Conservation (phyloP, 2,329 filamentous ascomycete genomes). For the Thyridium curvatum region DNA sequence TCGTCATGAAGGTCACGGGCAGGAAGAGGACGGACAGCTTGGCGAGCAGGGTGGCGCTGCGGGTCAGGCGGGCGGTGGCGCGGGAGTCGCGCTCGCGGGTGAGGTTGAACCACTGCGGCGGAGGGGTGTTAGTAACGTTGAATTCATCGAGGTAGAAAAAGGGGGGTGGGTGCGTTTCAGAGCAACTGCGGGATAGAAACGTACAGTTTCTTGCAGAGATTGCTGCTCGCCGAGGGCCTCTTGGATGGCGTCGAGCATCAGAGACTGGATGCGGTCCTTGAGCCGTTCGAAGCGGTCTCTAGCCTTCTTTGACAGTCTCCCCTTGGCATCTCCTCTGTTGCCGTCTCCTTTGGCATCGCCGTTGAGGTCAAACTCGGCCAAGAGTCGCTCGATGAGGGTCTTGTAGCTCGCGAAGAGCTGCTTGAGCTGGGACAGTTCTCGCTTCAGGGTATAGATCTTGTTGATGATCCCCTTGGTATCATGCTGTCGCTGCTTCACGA, state of each 20-base stretch:
- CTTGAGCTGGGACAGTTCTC: constrained; percentile 52
- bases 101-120: constrained; percentile 75
- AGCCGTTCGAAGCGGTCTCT: constrained; percentile 53
- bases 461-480: constrained; percentile 49
- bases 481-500: background rate
- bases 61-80: constrained; percentile 63
- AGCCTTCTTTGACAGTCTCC: constrained; percentile 36
- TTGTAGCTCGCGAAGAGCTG: constrained; percentile 56
- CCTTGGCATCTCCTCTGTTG: constrained; percentile 7
- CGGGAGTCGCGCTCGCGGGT: constrained; percentile 70
- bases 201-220: constrained; percentile 60
- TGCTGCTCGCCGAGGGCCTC: constrained; percentile 65
- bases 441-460: constrained; percentile 51
- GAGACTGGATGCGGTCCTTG: constrained; percentile 50
- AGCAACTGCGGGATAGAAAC: constrained; percentile 11
- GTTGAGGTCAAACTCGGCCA: constrained; percentile 23
- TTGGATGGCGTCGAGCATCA: constrained; percentile 55
- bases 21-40: constrained; percentile 73
- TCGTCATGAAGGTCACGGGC: constrained; percentile 68
- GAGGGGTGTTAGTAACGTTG: too few species aligned
- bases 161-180: background rate
- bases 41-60: constrained; percentile 65
- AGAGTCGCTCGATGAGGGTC: constrained; percentile 53
- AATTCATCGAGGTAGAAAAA: too few species aligned
- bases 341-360: background rate